phyloP scores from a whole-genome alignment of 495 filamentous ascomycete genomes.

The Lindgomyces ingoldianus region DNA sequence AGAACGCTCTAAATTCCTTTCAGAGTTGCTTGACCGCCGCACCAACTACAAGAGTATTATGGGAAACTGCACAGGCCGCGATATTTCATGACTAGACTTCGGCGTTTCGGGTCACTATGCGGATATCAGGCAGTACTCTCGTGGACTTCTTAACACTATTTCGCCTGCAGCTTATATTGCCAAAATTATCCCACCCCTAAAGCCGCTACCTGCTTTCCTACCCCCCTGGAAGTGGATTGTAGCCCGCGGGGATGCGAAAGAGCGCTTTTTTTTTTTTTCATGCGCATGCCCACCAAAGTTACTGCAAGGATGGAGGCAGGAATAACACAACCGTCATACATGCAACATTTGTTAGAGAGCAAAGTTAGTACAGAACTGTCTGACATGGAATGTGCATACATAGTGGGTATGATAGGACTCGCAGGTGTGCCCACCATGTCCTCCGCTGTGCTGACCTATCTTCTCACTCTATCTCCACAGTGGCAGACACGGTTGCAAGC shows the following conservation, averaged over 20 bases:
- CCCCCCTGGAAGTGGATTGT: not conserved
- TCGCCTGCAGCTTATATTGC: not conserved
- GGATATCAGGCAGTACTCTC: not conserved
- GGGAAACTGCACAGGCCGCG: conserved; percentile 4
- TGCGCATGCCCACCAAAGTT: not conserved
- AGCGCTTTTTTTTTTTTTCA: conserved; percentile 6
- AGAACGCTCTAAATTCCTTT: not conserved
- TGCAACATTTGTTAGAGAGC: not conserved
- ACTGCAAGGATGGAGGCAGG: not conserved
- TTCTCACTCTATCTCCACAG: conserved; percentile 32
- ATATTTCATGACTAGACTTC: conserved; percentile 1
- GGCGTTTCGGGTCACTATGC: not conserved
- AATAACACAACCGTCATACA: not conserved
- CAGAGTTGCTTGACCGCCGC: not conserved
- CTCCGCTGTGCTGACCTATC: conserved; percentile 19
- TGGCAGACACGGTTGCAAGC: conserved; percentile 36
- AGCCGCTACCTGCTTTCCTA: not conserved
- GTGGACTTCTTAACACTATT: not conserved
- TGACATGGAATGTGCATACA: conserved; percentile 8
- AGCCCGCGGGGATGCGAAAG: not conserved
- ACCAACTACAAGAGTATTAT: not conserved
- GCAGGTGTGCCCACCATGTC: not conserved
- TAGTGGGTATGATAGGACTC: conserved; percentile 6
- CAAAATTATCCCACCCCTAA: conserved; percentile 2
- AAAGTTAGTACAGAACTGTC: not conserved